These are phyloP conservation scores for Trichomonascaceae sp. DNA, from an alignment of 1,139 yeast species.

Conservation along the genomic window DNA sequence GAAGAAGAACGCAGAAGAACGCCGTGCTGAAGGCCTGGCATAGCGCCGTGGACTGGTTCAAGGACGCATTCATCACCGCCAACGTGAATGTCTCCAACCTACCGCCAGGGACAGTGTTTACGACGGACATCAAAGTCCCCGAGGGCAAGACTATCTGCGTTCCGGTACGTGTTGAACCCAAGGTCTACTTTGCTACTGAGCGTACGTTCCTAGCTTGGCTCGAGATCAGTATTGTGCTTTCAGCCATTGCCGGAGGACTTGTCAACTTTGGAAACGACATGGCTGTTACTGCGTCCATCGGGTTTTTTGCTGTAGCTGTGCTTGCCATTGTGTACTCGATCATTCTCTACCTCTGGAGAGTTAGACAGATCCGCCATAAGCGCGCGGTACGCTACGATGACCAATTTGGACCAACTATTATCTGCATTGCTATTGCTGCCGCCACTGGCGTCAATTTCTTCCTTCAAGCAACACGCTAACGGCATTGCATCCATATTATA, in stretches of 20 bases:
- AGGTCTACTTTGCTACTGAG: constrained; percentile 96
- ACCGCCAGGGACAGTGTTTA: constrained; percentile 72
- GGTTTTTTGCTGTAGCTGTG: constrained; percentile 76
- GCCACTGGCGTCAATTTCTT: constrained; percentile 61
- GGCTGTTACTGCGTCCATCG: constrained; percentile 72
- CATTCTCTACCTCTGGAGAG: constrained; percentile 68
- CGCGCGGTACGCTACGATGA: constrained; percentile 80
- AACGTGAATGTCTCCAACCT: constrained; percentile 49
- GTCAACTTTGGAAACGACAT: constrained; percentile 77
- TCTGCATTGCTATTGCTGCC: constrained; percentile 60
- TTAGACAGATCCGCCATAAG: constrained; percentile 67
- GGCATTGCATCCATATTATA: too few relatives aligned
- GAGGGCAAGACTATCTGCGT: constrained; percentile 84
- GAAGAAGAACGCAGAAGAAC: background rate
- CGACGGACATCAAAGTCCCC: constrained; percentile 37
- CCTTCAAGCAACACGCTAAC: constrained; percentile 14
- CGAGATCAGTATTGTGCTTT: constrained; percentile 87
- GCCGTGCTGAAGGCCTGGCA: constrained; percentile 5
- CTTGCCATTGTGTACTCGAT: constrained; percentile 64
- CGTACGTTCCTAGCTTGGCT: constrained; percentile 96
- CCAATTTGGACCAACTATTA: constrained; percentile 70
- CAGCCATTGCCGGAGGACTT: constrained; percentile 88
- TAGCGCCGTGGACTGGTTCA: constrained; percentile 14
- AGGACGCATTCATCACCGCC: constrained; percentile 13
- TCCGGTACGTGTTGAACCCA: constrained; percentile 97